Conservation (phyloP, 768 basidiomycete species). For the Lactifluus pinguis region DNA sequence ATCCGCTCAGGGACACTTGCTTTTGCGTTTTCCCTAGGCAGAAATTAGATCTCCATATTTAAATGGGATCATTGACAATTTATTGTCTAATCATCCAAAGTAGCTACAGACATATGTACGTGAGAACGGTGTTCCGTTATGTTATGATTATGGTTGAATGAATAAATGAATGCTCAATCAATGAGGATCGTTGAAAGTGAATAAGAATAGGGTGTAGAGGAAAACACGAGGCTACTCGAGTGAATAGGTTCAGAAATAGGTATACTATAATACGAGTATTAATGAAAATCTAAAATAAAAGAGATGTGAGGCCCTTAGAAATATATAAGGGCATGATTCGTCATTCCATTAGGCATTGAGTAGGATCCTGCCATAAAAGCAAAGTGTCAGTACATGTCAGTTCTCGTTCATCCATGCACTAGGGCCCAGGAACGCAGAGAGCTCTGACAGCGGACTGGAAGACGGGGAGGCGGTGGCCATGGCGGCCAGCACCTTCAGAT, state of each 20-base stretch:
- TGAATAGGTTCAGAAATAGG: neutral
- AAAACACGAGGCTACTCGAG: neutral
- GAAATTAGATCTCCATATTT: no score
- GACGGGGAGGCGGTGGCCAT: slow-evolving; percentile 1
- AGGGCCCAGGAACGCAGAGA: neutral
- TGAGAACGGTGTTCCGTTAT: neutral
- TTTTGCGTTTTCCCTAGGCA: neutral
- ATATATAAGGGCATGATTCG: neutral
- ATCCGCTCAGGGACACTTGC: slow-evolving; percentile 15
- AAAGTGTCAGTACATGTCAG: slow-evolving; percentile 1
- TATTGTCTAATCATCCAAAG: neutral
- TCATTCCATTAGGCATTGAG: neutral
- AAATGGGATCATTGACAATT: neutral
- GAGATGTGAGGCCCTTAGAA: neutral
- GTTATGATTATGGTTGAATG: neutral
- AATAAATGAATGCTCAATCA: slow-evolving; percentile 2
- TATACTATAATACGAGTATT: neutral
- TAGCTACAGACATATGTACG: neutral
- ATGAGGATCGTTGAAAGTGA: neutral
- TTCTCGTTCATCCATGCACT: slow-evolving; percentile 8
- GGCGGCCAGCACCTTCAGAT: neutral
- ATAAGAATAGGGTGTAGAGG: neutral
- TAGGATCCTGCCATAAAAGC: neutral
- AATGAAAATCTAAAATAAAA: neutral
- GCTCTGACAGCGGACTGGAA: slow-evolving; percentile 1